Percentiles rank a stretch among this genome's conserved stretches.
These are phyloP conservation scores for Lactarius quietus DNA, from an alignment of 768 basidiomycete genomes.

Conservation along the genomic window DNA sequence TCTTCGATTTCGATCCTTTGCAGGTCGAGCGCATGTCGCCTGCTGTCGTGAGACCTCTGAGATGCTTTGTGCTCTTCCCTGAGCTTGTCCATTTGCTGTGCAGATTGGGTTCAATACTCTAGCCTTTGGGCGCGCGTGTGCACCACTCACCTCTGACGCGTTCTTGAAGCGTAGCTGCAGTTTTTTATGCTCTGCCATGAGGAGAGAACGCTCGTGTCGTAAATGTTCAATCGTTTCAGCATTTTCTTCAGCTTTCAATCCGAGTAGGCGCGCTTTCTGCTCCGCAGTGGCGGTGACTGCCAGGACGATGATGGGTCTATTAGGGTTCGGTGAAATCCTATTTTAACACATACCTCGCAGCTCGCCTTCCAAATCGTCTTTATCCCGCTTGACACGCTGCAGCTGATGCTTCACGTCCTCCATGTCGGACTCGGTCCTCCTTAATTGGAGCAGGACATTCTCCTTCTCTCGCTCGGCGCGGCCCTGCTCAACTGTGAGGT, in stretches of 20 bases:
- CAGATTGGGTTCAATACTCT: neutral
- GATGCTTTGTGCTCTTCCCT: slow-evolving; percentile 58
- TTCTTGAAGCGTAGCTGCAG: slow-evolving; percentile 67
- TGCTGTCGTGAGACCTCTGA: slow-evolving; percentile 64
- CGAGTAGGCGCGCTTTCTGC: slow-evolving; percentile 67
- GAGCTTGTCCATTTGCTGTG: slow-evolving; percentile 58
- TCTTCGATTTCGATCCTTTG: slow-evolving; percentile 72
- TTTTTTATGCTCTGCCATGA: slow-evolving; percentile 66
- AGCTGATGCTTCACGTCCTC: slow-evolving; percentile 69
- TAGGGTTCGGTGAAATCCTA: slow-evolving; percentile 1
- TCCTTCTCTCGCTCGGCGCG: slow-evolving; percentile 62
- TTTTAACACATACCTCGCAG: slow-evolving; percentile 53
- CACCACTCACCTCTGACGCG: slow-evolving; percentile 55
- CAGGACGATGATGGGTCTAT: neutral
- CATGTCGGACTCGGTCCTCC: slow-evolving; percentile 76
- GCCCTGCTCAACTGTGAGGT: slow-evolving; percentile 60
- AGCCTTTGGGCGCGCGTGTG: neutral
- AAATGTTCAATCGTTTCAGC: slow-evolving; percentile 66
- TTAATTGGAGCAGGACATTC: slow-evolving; percentile 57
- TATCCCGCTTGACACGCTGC: slow-evolving; percentile 67
- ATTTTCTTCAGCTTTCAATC: slow-evolving; percentile 66
- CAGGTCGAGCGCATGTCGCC: slow-evolving; percentile 70
- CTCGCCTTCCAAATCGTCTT: slow-evolving; percentile 67
- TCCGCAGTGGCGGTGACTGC: slow-evolving; percentile 64
- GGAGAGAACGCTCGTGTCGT: slow-evolving; percentile 69